A percentile compares a stretch with the other conserved stretches of the same genome.
Evolutionary conservation across 2,329 filamentous ascomycete species (phyloP).

Genomic region (Xylaria digitata): DNA sequence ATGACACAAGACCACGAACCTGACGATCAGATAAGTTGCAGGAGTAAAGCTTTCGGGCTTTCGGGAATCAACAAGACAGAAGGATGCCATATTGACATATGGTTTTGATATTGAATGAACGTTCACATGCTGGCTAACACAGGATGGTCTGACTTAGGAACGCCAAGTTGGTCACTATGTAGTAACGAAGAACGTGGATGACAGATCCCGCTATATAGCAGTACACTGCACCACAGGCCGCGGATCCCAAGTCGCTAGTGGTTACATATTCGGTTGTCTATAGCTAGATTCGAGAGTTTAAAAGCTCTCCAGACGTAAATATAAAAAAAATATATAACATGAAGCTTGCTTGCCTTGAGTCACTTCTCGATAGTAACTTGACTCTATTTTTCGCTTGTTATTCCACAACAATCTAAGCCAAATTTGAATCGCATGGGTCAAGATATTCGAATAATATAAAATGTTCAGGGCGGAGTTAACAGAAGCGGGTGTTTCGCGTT

Average conservation of each 20-base stretch:
- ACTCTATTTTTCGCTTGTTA: too few relatives aligned
- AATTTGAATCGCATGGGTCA: too few relatives aligned
- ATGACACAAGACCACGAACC: conserved; percentile 19
- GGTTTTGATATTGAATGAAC: conserved; percentile 9
- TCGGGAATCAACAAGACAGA: conserved; percentile 5
- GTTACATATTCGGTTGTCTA: conserved; percentile 23
- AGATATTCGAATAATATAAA: too few relatives aligned
- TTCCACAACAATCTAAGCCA: too few relatives aligned
- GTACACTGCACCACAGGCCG: conserved; percentile 12
- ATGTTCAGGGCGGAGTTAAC: too few relatives aligned
- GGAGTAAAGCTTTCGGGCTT: background rate
- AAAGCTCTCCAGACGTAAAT: conserved; percentile 27
- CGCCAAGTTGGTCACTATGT: conserved; percentile 11
- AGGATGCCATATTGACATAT: conserved; percentile 8
- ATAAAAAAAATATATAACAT: conserved; percentile 21
- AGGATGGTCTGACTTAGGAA: conserved; percentile 7
- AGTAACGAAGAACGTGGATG: conserved; percentile 18
- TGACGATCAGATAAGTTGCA: conserved; percentile 8
- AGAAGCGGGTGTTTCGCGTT: too few relatives aligned
- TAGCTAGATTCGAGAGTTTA: conserved; percentile 29
- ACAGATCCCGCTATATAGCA: conserved; percentile 11
- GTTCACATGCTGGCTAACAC: background rate
- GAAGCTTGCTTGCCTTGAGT: background rate
- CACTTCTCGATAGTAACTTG: background rate
- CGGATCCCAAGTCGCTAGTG: background rate